A percentile compares a stretch with the other conserved stretches of the same genome.
Evolutionary conservation across 2,329 filamentous ascomycete genomes (phyloP).

Genomic region (Neofusicoccum umdonicola): DNA sequence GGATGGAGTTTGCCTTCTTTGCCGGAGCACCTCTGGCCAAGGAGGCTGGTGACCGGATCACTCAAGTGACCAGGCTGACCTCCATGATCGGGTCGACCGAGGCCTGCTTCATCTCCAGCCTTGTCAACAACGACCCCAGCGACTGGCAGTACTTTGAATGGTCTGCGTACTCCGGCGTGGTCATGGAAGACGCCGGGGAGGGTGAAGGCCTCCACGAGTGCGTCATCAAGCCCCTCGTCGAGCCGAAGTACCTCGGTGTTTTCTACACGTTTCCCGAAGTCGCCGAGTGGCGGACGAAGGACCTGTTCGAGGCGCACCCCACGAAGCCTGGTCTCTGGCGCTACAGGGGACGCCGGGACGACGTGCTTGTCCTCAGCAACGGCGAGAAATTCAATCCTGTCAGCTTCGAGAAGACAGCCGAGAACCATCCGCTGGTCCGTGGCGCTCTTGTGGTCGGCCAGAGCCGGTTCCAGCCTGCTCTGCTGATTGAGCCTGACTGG

Average conservation of each 20-base stretch:
- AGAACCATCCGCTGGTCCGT: conserved; percentile 26
- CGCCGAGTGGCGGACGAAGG: conserved; percentile 21
- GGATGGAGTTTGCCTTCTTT: conserved; percentile 24
- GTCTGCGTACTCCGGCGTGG: conserved; percentile 24
- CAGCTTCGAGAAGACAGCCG: conserved; percentile 24
- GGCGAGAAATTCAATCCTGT: conserved; percentile 27
- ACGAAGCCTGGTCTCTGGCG: conserved; percentile 20
- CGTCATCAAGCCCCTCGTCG: conserved; percentile 17
- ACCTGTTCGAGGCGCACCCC: conserved; percentile 23
- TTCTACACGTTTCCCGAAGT: conserved; percentile 23
- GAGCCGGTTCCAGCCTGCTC: conserved; percentile 27
- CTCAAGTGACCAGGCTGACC: conserved; percentile 22
- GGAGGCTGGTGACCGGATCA: conserved; percentile 23
- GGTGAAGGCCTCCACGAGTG: conserved; percentile 23
- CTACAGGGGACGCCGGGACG: conserved; percentile 25
- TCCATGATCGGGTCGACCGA: conserved; percentile 27
- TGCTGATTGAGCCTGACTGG: conserved; percentile 30
- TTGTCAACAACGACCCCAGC: conserved; percentile 17
- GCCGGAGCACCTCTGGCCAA: conserved; percentile 22
- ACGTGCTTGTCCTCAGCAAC: conserved; percentile 23
- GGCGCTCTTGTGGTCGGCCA: conserved; percentile 34
- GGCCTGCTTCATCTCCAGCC: conserved; percentile 24
- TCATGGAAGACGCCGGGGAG: conserved; percentile 26
- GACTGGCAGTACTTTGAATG: conserved; percentile 29
- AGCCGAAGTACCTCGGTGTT: conserved; percentile 16